Evolutionary conservation across 768 basidiomycete species (phyloP), one percentile per base, ranked within the genome.

Genomic region (Rubroboletus satanas): DNA sequence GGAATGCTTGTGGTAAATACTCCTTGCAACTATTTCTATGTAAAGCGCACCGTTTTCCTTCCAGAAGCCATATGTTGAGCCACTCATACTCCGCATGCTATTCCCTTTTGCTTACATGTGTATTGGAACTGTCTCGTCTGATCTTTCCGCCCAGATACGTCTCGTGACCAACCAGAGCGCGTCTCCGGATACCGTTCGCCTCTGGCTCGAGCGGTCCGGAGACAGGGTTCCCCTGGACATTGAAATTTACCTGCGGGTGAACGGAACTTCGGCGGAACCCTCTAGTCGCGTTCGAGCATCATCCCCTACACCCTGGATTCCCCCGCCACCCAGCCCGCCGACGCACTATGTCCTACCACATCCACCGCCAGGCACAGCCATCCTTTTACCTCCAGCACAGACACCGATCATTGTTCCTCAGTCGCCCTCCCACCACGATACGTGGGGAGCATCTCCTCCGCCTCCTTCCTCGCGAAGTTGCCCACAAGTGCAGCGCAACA

Each of bases 191-290:
- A 89, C 85, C 6, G 81, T 92, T 46, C 84, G 90, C 8, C 77
- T 92, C 11, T 92, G 90, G 89, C 77, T 92, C 0, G 88, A 90
- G 67, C 83, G 89, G 28, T 87, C 90, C 12, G 90, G 90, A 17
- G 73, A 77, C 49, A 77, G 71, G 5, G 82, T 84, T 7, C 85
- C 89, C 7, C 78, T 92, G 9, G 90, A 90, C 66, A 88, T 92
- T 55, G 88, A 90, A 66, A 89, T 92, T 45, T 85, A 83, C 66
- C 73, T 92, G 37, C 84, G 83, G 35, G 79, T 85, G 28, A 72
- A 73, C 35, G 70, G 63, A 18, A 52, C 66, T 37, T 66, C 65
- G 58, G 42, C 63, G 5, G 61, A 67, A 33, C 28, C 58, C 9
- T 58, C 61, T 47, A 52, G 47, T 52, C 68, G 70, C 21, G 51